Evolutionary conservation across 768 basidiomycete species (phyloP).

Genomic region (Mycena olivaceomarginata): DNA sequence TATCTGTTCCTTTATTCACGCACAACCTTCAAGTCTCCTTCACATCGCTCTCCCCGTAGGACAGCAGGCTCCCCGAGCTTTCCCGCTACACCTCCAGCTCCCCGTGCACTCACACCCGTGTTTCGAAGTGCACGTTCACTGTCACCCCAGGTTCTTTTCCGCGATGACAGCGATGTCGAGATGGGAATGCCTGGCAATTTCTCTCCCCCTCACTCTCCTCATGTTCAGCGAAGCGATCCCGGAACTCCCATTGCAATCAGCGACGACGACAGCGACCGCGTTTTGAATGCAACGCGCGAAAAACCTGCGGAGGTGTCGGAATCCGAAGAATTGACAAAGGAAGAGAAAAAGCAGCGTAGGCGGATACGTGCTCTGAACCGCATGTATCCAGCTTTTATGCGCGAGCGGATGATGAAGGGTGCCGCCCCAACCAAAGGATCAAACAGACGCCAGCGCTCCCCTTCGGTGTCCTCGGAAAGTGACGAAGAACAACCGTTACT

Average conservation of each 20-base stretch:
- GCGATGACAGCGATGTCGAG: constrained; percentile 10
- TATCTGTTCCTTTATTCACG: neutral
- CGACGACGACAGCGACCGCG: constrained; percentile 31
- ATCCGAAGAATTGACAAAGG: constrained; percentile 44
- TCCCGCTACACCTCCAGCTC: neutral
- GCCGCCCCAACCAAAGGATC: constrained; percentile 38
- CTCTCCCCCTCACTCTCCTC: constrained; percentile 16
- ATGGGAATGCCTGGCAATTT: constrained; percentile 23
- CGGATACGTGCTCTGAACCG: constrained; percentile 61
- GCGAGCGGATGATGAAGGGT: constrained; percentile 57
- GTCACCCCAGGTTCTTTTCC: constrained; percentile 13
- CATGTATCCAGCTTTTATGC: constrained; percentile 76
- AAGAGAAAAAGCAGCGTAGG: constrained; percentile 53
- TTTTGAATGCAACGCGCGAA: neutral
- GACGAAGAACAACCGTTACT: constrained; percentile 63
- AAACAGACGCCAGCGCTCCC: constrained; percentile 39
- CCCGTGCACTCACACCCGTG: constrained; percentile 23
- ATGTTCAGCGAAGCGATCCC: neutral
- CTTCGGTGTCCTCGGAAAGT: constrained; percentile 50
- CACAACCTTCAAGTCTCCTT: constrained; percentile 3
- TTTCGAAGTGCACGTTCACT: constrained; percentile 15
- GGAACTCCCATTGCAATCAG: constrained; percentile 27
- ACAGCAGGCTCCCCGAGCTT: constrained; percentile 4
- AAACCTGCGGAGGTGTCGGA: constrained; percentile 43
- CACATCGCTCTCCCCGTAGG: neutral